Percentiles rank a stretch among this genome's conserved stretches.
Evolutionary conservation across 2,329 filamentous ascomycete species (phyloP).

Genomic region (Colletotrichum plurivorum): DNA sequence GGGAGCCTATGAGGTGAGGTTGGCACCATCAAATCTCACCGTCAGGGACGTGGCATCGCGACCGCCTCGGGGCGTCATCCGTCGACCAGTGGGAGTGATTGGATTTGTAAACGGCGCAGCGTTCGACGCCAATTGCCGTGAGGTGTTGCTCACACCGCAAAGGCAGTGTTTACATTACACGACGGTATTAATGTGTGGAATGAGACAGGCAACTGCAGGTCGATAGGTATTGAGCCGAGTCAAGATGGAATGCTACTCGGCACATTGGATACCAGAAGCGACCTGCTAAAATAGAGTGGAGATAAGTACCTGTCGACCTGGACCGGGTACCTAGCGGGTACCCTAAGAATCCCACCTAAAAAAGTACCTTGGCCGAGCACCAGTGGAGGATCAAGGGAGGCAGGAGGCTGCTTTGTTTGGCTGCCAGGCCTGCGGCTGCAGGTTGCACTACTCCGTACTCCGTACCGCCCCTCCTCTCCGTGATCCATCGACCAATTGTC

Average conservation of each 20-base stretch:
- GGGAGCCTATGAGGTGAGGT: neutral
- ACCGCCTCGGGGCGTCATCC: neutral
- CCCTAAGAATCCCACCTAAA: too few species aligned
- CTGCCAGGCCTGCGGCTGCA: too few species aligned
- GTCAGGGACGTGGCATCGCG: conserved; percentile 13
- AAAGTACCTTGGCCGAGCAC: too few species aligned
- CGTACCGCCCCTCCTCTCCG: too few species aligned
- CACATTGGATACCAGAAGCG: too few species aligned
- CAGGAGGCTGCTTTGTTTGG: too few species aligned
- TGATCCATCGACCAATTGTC: conserved; percentile 11
- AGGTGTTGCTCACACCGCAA: neutral
- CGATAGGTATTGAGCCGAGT: conserved; percentile 5
- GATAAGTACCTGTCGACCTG: too few species aligned
- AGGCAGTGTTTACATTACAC: neutral
- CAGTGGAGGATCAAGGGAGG: too few species aligned
- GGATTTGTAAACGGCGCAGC: conserved; percentile 24
- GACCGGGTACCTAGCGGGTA: too few species aligned
- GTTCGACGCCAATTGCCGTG: neutral
- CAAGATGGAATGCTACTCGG: conserved; percentile 11
- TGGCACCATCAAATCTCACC: neutral
- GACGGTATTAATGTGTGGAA: neutral
- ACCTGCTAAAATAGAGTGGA: too few species aligned
- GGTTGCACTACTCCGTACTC: too few species aligned
- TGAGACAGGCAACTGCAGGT: conserved; percentile 8
- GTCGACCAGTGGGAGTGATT: conserved; percentile 13